A percentile compares a stretch with the other conserved stretches of the same genome.
phyloP scores from a whole-genome alignment of 2,329 filamentous ascomycete genomes.

The Emergomyces orientalis region DNA sequence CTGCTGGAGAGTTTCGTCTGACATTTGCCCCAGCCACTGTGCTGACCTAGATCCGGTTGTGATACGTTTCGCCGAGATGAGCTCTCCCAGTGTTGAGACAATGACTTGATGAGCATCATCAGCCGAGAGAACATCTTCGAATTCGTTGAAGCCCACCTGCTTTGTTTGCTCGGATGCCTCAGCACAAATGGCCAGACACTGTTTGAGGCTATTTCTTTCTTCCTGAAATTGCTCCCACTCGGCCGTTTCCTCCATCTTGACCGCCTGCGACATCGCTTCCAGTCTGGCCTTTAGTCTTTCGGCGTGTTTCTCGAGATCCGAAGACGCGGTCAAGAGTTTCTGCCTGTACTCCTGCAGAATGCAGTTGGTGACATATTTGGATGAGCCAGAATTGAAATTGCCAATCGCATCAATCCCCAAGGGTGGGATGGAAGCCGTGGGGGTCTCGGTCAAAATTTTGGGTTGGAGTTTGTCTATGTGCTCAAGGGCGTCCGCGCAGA shows the following conservation, averaged over 20 bases:
- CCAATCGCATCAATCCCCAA: background rate
- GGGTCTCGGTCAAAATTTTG: background rate
- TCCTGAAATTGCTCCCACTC: no score
- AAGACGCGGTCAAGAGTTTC: no score
- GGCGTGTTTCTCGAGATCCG: no score
- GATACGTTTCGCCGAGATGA: background rate
- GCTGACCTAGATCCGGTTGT: background rate
- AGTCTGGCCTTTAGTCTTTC: no score
- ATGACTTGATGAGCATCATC: no score
- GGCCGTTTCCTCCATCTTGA: no score
- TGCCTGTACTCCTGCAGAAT: background rate
- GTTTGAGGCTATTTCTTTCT: background rate
- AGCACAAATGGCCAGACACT: no score
- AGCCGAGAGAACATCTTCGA: background rate
- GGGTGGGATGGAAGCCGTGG: background rate
- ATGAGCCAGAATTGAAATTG: background rate
- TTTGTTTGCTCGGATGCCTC: background rate
- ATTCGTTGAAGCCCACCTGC: conserved; percentile 3
- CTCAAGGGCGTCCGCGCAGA: background rate
- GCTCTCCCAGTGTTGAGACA: background rate
- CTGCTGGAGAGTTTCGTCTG: background rate
- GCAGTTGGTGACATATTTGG: background rate
- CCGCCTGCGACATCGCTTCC: no score
- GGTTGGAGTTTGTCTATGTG: background rate
- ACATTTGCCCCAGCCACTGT: background rate